Percentiles rank a stretch among this genome's conserved stretches.
These are phyloP conservation scores for Theobroma cacao DNA, from an alignment of 345 rosid species.

Conservation along the genomic window DNA sequence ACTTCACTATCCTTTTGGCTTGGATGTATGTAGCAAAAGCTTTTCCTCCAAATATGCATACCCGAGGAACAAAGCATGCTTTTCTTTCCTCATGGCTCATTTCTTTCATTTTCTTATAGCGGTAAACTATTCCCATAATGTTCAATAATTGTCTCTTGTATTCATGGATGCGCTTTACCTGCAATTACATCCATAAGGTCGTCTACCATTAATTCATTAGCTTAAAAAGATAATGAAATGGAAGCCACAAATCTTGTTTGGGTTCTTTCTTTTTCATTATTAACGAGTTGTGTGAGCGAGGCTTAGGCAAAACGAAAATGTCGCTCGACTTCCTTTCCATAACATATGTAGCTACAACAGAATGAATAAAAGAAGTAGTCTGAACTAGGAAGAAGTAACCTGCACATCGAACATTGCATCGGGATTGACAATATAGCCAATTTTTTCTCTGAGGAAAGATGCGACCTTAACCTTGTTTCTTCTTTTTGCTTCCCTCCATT, in stretches of 20 bases:
- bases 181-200: conserved; percentile 14
- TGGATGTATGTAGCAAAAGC: conserved; percentile 79
- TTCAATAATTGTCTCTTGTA: conserved; percentile 71
- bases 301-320: no score
- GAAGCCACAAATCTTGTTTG: neutral
- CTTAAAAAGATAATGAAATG: neutral
- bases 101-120: conserved; percentile 79
- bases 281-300: neutral
- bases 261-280: neutral
- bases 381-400: conserved; percentile 25
- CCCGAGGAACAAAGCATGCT: conserved; percentile 53
- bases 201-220: neutral
- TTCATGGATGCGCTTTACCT: conserved; percentile 78
- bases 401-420: conserved; percentile 69
- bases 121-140: conserved; percentile 64
- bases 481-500: conserved; percentile 61
- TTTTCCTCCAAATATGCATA: conserved; percentile 80
- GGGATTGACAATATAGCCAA: conserved; percentile 49
- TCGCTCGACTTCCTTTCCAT: no score
- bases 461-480: conserved; percentile 60
- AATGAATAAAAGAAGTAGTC: neutral
- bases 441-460: conserved; percentile 49
- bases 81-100: conserved; percentile 52
- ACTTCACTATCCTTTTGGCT: conserved; percentile 77
- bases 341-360: neutral